Evolutionary conservation across 1,284 basidiomycete species (phyloP), one percentile per base, ranked within the genome.

Genomic region (Stygiomarasmius scandens): DNA sequence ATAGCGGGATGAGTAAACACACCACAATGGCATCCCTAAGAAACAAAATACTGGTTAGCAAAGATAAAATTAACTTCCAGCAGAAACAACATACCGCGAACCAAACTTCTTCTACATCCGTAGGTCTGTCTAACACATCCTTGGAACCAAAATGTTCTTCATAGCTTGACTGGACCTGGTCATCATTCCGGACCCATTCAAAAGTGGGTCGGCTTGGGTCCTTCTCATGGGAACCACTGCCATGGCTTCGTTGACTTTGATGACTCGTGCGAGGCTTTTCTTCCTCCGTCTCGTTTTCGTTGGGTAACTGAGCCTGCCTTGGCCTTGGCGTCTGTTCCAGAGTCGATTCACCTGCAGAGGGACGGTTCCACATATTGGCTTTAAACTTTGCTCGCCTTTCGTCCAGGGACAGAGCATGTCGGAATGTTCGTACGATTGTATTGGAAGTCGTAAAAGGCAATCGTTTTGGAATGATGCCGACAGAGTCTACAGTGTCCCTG

Each of bases 361-460:
- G 46, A 14, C 68, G 66, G 50, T 73, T 70, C 66, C 67, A 83
- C 22, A 71, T 64, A 55, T 78, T 81, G 1, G 76, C 69, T 58
- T 77, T 75, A 68, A 85, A 85, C 34, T 78, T 69, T 6, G 66
- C 67, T 8, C 85, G 77, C 25, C 67, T 75, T 57, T 87, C 85
- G 57, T 87, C 84, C 25, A 87, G 70, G 1, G 83, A 69, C 5
- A 86, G 46, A 0, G 85, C 71, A 49, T 73, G 71, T 11, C 85
- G 71, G 68, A 86, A 86, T 41, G 73, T 74, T 12, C 71, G 70
- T 55, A 86, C 77, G 29, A 72, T 74, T 22, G 71, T 67, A 55
- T 82, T 82, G 20, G 70, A 66, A 2, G 66, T 74, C 0, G 81
- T 78, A 61, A 85, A 85, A 1, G 84, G 84, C 22, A 86, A 68